These are phyloP conservation scores for Fusarium sp. DNA, from an alignment of 2,329 filamentous ascomycete species.

Conservation along the genomic window DNA sequence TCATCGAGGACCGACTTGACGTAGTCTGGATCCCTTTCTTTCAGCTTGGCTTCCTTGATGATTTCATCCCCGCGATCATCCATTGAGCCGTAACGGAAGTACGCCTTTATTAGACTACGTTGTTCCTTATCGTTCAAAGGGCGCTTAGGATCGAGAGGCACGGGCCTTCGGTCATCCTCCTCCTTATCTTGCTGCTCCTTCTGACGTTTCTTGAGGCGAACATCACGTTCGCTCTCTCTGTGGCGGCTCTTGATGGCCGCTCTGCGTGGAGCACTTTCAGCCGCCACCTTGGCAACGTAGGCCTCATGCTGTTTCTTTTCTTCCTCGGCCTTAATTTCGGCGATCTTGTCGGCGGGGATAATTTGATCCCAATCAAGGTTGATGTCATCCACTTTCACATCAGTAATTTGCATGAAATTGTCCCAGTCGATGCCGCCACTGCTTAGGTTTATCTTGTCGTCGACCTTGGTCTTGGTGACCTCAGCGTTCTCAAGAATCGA, in stretches of 20 bases:
- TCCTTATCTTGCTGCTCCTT: slow-evolving; percentile 72
- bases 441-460: slow-evolving; percentile 89
- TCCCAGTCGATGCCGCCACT: slow-evolving; percentile 87
- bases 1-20: slow-evolving; percentile 80
- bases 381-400: slow-evolving; percentile 89
- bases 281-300: slow-evolving; percentile 82
- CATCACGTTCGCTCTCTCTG: slow-evolving; percentile 69
- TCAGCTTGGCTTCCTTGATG: slow-evolving; percentile 84
- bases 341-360: slow-evolving; percentile 92
- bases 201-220: slow-evolving; percentile 73
- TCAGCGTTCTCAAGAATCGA: slow-evolving; percentile 97
- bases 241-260: slow-evolving; percentile 69
- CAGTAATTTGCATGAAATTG: slow-evolving; percentile 97
- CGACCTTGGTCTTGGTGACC: slow-evolving; percentile 94
- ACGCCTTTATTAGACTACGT: slow-evolving; percentile 88
- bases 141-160: slow-evolving; percentile 84
- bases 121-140: slow-evolving; percentile 93
- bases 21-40: slow-evolving; percentile 82
- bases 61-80: slow-evolving; percentile 90
- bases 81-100: slow-evolving; percentile 89
- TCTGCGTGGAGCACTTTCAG: slow-evolving; percentile 85
- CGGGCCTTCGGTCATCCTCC: slow-evolving; percentile 74
- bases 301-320: slow-evolving; percentile 84
- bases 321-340: slow-evolving; percentile 88
- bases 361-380: slow-evolving; percentile 96